Base-by-base conservation (phyloP, 2,329 filamentous ascomycete genomes). In the Xylariaceae sp. region DNA sequence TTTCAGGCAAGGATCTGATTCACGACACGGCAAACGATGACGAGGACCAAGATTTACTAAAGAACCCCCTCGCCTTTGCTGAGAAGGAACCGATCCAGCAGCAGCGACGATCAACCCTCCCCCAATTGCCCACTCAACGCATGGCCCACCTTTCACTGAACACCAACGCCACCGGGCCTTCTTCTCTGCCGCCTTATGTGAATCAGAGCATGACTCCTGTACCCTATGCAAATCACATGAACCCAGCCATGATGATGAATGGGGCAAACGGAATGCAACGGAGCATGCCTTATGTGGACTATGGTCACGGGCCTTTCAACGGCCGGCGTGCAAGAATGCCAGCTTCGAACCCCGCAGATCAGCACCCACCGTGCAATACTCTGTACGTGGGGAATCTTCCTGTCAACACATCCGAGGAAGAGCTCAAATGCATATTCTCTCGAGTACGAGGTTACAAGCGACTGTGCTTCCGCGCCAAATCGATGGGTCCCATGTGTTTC, bases 321-420 rank as follows among this genome's bases (percentile, higher is more conserved):
- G 82, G 54, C 43, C 77, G 74, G 57, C 80, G 77, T 63, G 87
- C 83, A 47, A 87, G 86, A 55, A 89, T 90, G 56, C 93, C 93
- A 13, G 88, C 92, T 0, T 89, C 90, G 55, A 97, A 97, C 61
- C 93, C 92, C 0, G 92, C 93, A 12, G 93, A 99, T 66, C 89
- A 97, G 71, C 97, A 97, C 63, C 93, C 93, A 1, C 94, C 94
- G 0, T 97, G 94, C 79, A 97, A 99, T 67, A 99, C 94, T 0
- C 79, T 99, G 6, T 97, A 99, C 65, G 93, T 99, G 17, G 93
- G 94, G n/a, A 97, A 99, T 64, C 76, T 99, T 41, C 94, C 93
- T 0, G 83, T 92, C 51, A 89, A 96, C 66, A 95, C 92, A 0
- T 93, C 89, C 0, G 94, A 99, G 66, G 93, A 97, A 66, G 94